Base-by-base conservation (phyloP, 805 yeast species). In the Cyberlindnera xishuangbannaensis region DNA sequence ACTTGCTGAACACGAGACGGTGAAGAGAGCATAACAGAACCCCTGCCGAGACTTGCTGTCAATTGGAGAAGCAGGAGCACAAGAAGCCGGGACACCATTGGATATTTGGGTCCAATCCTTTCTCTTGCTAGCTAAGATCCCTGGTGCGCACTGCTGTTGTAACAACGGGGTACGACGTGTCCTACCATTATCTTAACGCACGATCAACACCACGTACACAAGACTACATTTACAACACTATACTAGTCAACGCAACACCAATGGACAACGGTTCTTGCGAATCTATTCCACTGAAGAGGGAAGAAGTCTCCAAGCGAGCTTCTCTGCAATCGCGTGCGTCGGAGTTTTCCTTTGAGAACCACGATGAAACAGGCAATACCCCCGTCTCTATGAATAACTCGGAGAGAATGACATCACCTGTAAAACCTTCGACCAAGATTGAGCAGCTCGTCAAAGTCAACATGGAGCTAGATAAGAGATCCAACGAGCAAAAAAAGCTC, bases 311-410 rank as follows among this genome's bases (percentile, higher is more conserved):
- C n/a, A 44, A 44, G 18, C 33, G 48, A 26, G 35, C 27, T 4
- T 40, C 46, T 2, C 15, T 41, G 14, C 41, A 36, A 15, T 44
- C 49, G 3, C 36, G 33, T 10, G 21, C 34, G 4, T 44, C 49
- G 2, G 45, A 40, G 38, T 44, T 44, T 30, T 44, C 49, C 3
- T 44, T 44, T 20, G 48, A 44, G 28, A 25, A 41, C 15, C 27
- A 33, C 30, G 38, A 33, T 15, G 45, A 39, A 7, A 24, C n/a
- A n/a, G n/a, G n/a, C n/a, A n/a, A n/a, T n/a, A 20, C 16, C 11
- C 16, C 18, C 10, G 16, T 29, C 26, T 15, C n/a, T 19, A 12
- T 20, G 18, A 19, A 14, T 17, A 26, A 29, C 17, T 8, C 40
- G 14, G 43, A 44, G 15, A 37, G 40, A 16, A 20, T 33, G 3